Evolutionary conservation across 495 filamentous ascomycete species (phyloP).

Genomic region (Lasiosphaeris hirsuta): DNA sequence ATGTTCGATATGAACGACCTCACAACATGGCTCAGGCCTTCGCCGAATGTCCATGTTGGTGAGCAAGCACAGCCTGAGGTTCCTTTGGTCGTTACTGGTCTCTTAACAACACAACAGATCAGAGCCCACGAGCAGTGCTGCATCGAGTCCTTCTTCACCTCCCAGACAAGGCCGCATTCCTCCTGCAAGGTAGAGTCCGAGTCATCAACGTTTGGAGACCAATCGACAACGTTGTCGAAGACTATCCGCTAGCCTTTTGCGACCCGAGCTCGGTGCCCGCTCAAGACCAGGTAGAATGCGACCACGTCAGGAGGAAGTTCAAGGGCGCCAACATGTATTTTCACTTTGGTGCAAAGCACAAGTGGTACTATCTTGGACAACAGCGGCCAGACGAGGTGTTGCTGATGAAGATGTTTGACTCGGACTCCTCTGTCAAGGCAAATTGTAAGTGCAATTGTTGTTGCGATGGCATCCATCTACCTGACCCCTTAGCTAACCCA

Average conservation of each 20-base stretch:
- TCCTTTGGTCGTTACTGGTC: neutral
- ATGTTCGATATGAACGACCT: slow-evolving; percentile 15
- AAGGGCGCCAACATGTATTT: slow-evolving; percentile 13
- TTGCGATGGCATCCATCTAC: neutral
- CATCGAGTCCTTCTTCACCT: slow-evolving; percentile 7
- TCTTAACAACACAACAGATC: slow-evolving; percentile 1
- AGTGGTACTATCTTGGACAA: slow-evolving; percentile 51
- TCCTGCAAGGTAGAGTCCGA: slow-evolving; percentile 9
- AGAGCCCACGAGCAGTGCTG: slow-evolving; percentile 10
- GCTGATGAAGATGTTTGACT: slow-evolving; percentile 61
- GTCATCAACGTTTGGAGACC: slow-evolving; percentile 10
- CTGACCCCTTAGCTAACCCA: neutral
- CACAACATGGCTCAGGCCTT: slow-evolving; percentile 12
- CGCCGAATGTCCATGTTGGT: slow-evolving; percentile 13
- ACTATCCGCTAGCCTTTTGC: slow-evolving; percentile 13
- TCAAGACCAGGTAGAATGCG: slow-evolving; percentile 10
- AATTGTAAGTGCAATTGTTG: neutral
- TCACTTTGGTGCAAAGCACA: slow-evolving; percentile 26
- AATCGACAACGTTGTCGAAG: slow-evolving; percentile 8
- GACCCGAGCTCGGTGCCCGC: slow-evolving; percentile 5
- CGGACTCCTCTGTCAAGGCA: slow-evolving; percentile 31
- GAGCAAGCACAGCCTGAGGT: neutral
- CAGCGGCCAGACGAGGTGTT: slow-evolving; percentile 54
- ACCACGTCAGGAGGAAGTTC: slow-evolving; percentile 17
- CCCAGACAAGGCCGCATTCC: neutral